A percentile compares a stretch with the other conserved stretches of the same genome.
These are phyloP conservation scores for Thraustochytrium sp. DNA, from an alignment of 352 stramenopile genomes.

Conservation along the genomic window DNA sequence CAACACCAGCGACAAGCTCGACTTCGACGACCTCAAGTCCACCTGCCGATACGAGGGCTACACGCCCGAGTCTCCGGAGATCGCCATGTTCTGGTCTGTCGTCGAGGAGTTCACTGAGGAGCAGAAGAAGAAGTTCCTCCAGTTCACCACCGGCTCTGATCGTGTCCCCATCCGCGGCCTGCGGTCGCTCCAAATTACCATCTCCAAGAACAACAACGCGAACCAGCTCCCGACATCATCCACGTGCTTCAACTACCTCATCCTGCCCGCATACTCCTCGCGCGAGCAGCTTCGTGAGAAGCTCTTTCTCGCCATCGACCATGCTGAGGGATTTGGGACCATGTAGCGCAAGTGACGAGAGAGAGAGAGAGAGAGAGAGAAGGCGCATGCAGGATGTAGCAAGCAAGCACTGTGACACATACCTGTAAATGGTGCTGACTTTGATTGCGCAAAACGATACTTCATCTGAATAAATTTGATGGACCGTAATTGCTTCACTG, in stretches of 20 bases:
- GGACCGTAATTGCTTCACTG: too few relatives aligned
- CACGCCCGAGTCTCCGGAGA: slow-evolving; percentile 49
- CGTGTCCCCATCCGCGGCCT: slow-evolving; percentile 69
- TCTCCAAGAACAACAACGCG: slow-evolving; percentile 67
- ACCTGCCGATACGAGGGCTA: slow-evolving; percentile 69
- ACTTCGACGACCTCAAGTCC: slow-evolving; percentile 64
- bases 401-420: too few relatives aligned
- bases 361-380: background rate
- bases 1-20: slow-evolving; percentile 56
- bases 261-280: slow-evolving; percentile 67
- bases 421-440: too few relatives aligned
- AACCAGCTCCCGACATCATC: slow-evolving; percentile 66
- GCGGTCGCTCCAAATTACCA: slow-evolving; percentile 58
- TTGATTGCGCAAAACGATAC: too few relatives aligned
- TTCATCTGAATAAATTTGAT: too few relatives aligned
- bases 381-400: background rate
- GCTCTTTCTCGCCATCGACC: slow-evolving; percentile 63
- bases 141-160: slow-evolving; percentile 66
- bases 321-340: slow-evolving; percentile 72
- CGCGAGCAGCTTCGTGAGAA: slow-evolving; percentile 60
- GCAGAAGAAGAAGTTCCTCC: slow-evolving; percentile 63
- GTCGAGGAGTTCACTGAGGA: slow-evolving; percentile 56
- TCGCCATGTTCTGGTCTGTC: slow-evolving; percentile 68
- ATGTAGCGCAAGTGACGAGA: background rate
- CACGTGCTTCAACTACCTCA: slow-evolving; percentile 74